Conservation (phyloP, 2,329 filamentous ascomycete species). For the Sporothrix sp. region DNA sequence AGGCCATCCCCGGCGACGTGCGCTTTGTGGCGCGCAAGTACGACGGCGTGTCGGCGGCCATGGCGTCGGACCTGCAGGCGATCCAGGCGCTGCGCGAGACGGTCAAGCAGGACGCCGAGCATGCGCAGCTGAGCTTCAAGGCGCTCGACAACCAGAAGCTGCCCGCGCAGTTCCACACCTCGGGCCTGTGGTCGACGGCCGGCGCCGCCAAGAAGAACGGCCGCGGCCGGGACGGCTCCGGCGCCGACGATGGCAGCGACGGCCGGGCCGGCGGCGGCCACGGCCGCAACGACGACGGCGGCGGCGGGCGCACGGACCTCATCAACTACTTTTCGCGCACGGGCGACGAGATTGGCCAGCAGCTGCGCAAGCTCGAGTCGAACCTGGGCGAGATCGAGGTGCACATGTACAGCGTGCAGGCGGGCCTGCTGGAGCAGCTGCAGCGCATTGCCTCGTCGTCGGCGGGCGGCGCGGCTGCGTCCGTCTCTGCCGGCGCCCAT, state of each 20-base stretch:
- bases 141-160: constrained; percentile 38
- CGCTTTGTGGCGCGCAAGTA: constrained; percentile 36
- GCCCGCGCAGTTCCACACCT: constrained; percentile 40
- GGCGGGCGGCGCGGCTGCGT: not conserved
- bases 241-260: constrained; percentile 27
- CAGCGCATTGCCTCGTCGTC: constrained; percentile 33
- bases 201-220: constrained; percentile 24
- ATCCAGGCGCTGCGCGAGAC: constrained; percentile 33
- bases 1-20: constrained; percentile 33
- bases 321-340: constrained; percentile 55
- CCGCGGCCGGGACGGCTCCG: constrained; percentile 19
- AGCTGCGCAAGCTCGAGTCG: constrained; percentile 46
- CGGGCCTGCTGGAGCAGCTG: constrained; percentile 48
- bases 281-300: constrained; percentile 27
- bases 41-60: constrained; percentile 32
- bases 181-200: constrained; percentile 33
- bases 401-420: constrained; percentile 54
- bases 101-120: constrained; percentile 32
- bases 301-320: constrained; percentile 38
- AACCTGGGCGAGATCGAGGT: constrained; percentile 56
- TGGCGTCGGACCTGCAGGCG: constrained; percentile 32
- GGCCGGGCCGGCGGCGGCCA: constrained; percentile 25
- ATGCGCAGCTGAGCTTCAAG: constrained; percentile 35
- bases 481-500: constrained; percentile 19
- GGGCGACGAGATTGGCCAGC: constrained; percentile 50